Evolutionary conservation across 352 stramenopile species (phyloP), one percentile per base, ranked within the genome.

Genomic region (Globisporangium echinulatum): DNA sequence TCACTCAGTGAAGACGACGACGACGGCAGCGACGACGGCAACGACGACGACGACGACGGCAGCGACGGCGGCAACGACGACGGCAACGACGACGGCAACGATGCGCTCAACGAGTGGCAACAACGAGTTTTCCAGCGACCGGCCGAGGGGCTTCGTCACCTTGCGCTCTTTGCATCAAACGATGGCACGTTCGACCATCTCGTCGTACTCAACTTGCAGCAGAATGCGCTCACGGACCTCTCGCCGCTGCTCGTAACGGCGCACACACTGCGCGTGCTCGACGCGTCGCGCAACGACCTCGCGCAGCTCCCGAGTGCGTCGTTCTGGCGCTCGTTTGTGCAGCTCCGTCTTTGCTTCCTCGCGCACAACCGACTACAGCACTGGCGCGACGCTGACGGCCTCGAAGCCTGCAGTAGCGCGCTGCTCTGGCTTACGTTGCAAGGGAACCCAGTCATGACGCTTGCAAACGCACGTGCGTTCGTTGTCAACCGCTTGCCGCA

Each of bases 401-500:
- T 91, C 8, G 52, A 69, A 46, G 70, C 69, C 3, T 85, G 73
- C 58, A 54, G 64, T 1, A n/a, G 49, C 0, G 68, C 68, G 6
- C 59, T 90, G 15, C 62, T 73, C 13, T 92, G 83, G 83, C 70
- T 92, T 37, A 76, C 64, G 3, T 50, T 90, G 15, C 56, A 79
- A 0, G 72, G 72, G 33, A 92, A 92, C 37, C 80, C 83, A 15
- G 62, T 90, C 62, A 87, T 85, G 75, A 54, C 58, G 0, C 56
- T 75, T 6, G 66, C 65, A 33, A 80, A 84, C 43, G 71, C 80
- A 11, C 80, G 83, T 10, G 68, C 65, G 19, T 87, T 88, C 51
- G 49, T 92, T n/a, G 69, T 90, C 39, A 88, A 88, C 66, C 83
- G 85, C 48, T 64, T 92, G 10, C 74, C 72, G 0, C 74, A 72